A percentile compares a stretch with the other conserved stretches of the same genome.
These are phyloP conservation scores for Phytophthora sp. DNA, from an alignment of 352 stramenopile species.

Conservation along the genomic window DNA sequence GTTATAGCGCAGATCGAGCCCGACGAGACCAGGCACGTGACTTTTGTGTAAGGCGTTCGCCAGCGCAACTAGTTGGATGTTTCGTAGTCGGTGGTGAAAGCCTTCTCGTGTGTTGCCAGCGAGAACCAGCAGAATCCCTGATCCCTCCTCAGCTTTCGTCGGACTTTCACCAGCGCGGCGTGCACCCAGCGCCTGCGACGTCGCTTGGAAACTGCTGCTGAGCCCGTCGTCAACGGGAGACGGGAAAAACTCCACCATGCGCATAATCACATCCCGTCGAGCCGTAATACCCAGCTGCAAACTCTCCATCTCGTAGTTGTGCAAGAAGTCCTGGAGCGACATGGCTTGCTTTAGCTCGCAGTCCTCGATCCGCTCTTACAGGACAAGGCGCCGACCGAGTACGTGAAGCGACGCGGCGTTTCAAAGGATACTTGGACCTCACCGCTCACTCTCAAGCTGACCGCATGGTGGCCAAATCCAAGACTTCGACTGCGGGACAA, in stretches of 20 bases:
- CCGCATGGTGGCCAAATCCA: slow-evolving; percentile 27
- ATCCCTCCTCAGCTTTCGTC: slow-evolving; percentile 10
- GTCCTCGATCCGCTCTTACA: not conserved
- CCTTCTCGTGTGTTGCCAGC: slow-evolving; percentile 61
- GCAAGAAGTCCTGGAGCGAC: slow-evolving; percentile 71
- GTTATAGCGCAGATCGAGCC: slow-evolving; percentile 63
- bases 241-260: slow-evolving; percentile 57
- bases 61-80: slow-evolving; percentile 71
- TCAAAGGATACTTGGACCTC: slow-evolving; percentile 18
- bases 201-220: slow-evolving; percentile 48
- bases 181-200: slow-evolving; percentile 52
- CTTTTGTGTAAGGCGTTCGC: slow-evolving; percentile 55
- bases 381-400: not conserved
- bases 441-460: not conserved
- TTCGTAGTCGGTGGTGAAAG: slow-evolving; percentile 67
- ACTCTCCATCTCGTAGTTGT: slow-evolving; percentile 83
- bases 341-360: slow-evolving; percentile 25
- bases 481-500: slow-evolving; percentile 32
- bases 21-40: slow-evolving; percentile 46
- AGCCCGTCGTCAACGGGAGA: slow-evolving; percentile 35
- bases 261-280: slow-evolving; percentile 56
- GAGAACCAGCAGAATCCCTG: slow-evolving; percentile 38
- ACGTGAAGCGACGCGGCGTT: slow-evolving; percentile 34
- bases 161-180: slow-evolving; percentile 35
- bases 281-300: slow-evolving; percentile 69